Evolutionary conservation across 2,329 filamentous ascomycete genomes (phyloP).

Genomic region (Hymenoscyphus linearis): DNA sequence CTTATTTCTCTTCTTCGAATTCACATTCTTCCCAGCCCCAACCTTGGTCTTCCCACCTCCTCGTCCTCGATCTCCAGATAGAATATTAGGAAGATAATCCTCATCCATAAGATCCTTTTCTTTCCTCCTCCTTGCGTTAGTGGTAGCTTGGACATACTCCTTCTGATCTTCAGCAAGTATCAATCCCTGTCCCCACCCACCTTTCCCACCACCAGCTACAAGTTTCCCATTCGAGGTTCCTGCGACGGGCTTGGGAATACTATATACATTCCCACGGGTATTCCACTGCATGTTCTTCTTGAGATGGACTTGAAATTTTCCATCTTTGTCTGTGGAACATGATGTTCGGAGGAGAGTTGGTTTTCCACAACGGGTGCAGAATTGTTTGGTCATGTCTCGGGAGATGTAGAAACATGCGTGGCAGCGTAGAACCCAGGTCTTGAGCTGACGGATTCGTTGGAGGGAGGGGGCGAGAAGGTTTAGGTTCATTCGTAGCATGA

Average conservation of each 20-base stretch:
- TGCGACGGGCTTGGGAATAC: constrained; percentile 82
- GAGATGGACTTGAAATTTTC: constrained; percentile 78
- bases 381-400: constrained; percentile 81
- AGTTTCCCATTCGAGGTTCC: constrained; percentile 75
- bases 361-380: constrained; percentile 88
- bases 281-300: constrained; percentile 97
- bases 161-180: constrained; percentile 95
- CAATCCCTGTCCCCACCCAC: constrained; percentile 78
- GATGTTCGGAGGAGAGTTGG: constrained; percentile 78
- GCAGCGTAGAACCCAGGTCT: constrained; percentile 86
- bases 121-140: constrained; percentile 59
- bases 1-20: constrained; percentile 61
- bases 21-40: constrained; percentile 81
- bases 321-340: constrained; percentile 76
- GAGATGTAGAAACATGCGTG: constrained; percentile 87
- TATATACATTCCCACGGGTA: constrained; percentile 85
- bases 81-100: constrained; percentile 79
- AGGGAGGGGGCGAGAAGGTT: constrained; percentile 77
- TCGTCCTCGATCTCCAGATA: constrained; percentile 71
- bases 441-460: constrained; percentile 75
- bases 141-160: constrained; percentile 67
- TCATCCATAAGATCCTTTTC: constrained; percentile 89
- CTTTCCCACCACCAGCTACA: constrained; percentile 66
- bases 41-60: constrained; percentile 66
- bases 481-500: constrained; percentile 89